These are phyloP conservation scores for Gloeophyllum trabeum DNA, from an alignment of 768 basidiomycete genomes.

Conservation along the genomic window DNA sequence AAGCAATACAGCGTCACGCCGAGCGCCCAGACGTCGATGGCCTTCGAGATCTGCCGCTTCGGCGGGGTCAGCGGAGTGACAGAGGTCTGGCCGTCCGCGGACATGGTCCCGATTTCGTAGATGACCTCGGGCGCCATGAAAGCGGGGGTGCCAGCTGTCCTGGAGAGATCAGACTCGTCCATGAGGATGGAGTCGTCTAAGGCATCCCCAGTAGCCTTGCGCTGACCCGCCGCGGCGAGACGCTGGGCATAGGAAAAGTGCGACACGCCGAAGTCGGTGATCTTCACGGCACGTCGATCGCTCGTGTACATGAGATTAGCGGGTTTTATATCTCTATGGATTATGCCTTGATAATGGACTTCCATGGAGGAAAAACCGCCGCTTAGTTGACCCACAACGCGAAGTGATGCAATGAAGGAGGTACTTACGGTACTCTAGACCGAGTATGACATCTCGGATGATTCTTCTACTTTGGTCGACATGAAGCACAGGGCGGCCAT, in stretches of 20 bases:
- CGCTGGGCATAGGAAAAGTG: constrained; percentile 89
- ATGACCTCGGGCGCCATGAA: constrained; percentile 97
- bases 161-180: constrained; percentile 79
- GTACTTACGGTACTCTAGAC: constrained; percentile 85
- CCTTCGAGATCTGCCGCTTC: constrained; percentile 66
- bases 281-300: constrained; percentile 86
- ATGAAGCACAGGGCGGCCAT: constrained; percentile 63
- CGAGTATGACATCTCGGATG: constrained; percentile 86
- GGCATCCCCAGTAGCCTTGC: constrained; percentile 18
- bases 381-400: too few relatives aligned
- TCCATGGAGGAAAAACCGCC: too few relatives aligned
- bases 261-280: constrained; percentile 96
- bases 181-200: constrained; percentile 58
- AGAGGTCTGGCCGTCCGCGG: not conserved
- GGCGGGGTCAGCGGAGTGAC: constrained; percentile 14
- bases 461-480: constrained; percentile 79
- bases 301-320: constrained; percentile 89
- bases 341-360: constrained; percentile 98
- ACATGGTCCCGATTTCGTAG: constrained; percentile 33
- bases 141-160: constrained; percentile 89
- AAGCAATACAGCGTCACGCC: constrained; percentile 94
- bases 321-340: constrained; percentile 99
- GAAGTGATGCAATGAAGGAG: not conserved
- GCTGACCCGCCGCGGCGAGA: constrained; percentile 50
- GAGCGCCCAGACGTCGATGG: constrained; percentile 96